Conservation (phyloP, 1,284 basidiomycete genomes). For the Volvariella volvacea region DNA sequence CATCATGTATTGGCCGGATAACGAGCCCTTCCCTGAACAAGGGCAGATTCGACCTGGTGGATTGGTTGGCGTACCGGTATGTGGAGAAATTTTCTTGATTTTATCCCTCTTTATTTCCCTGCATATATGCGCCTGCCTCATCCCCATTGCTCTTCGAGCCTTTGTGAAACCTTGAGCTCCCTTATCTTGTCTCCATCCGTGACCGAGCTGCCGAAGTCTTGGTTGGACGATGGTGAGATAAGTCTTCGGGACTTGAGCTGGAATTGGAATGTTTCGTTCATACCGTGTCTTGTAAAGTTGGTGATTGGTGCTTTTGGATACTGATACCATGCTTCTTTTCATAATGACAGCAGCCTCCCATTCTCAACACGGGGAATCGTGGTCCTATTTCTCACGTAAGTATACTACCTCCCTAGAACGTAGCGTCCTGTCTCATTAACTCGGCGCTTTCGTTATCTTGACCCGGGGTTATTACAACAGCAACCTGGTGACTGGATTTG, state of each 20-base stretch:
- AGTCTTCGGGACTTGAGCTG: too few species aligned
- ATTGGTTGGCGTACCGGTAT: slow-evolving; percentile 46
- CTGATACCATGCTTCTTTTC: slow-evolving; percentile 7
- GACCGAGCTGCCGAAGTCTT: too few species aligned
- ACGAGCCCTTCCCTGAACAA: slow-evolving; percentile 70
- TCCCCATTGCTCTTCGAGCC: slow-evolving; percentile 1
- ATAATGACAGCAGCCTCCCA: slow-evolving; percentile 62
- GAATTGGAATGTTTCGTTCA: too few species aligned
- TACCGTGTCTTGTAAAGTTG: too few species aligned
- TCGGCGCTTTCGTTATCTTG: slow-evolving; percentile 13
- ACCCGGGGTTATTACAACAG: slow-evolving; percentile 23
- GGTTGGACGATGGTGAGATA: too few species aligned
- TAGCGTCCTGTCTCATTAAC: slow-evolving; percentile 17
- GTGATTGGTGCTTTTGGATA: slow-evolving; percentile 2
- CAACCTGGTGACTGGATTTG: slow-evolving; percentile 93
- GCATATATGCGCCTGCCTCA: slow-evolving; percentile 2
- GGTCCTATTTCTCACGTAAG: slow-evolving; percentile 67
- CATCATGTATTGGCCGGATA: slow-evolving; percentile 83
- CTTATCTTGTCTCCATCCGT: too few species aligned
- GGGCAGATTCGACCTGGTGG: slow-evolving; percentile 65
- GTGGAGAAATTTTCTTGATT: slow-evolving; percentile 15
- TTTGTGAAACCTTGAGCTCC: not conserved
- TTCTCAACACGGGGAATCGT: slow-evolving; percentile 83
- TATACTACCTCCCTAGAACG: slow-evolving; percentile 7
- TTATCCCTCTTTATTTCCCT: too few species aligned